phyloP scores from a whole-genome alignment of 140 eudicot genomes.

The Ambrosia hybrid region DNA sequence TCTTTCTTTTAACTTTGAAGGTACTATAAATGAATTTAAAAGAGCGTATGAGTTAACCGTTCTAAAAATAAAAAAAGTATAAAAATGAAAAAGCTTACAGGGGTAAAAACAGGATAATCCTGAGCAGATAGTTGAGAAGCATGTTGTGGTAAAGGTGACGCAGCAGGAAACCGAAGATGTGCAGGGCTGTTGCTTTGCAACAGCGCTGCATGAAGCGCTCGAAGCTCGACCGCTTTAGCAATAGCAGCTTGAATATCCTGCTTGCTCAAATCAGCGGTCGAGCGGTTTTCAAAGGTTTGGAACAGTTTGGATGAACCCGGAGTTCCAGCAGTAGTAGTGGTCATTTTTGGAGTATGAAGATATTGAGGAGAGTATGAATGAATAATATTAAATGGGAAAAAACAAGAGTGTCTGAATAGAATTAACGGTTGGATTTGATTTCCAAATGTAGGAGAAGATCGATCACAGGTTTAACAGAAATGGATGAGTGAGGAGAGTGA shows the following conservation, averaged over 20 bases:
- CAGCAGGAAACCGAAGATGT: conserved; percentile 40
- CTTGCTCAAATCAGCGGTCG: conserved; percentile 44
- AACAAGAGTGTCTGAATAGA: conserved; percentile 2
- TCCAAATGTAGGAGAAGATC: conserved; percentile 23
- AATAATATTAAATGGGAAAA: conserved; percentile 1
- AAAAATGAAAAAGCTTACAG: conserved; percentile 49
- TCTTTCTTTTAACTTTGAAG: no score
- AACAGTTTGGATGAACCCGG: conserved; percentile 5
- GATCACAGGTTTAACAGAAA: conserved; percentile 9
- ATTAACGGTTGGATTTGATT: conserved; percentile 50
- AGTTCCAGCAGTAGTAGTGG: conserved; percentile 36
- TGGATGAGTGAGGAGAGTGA: conserved; percentile 7
- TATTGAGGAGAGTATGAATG: neutral
- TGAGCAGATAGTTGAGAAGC: conserved; percentile 70
- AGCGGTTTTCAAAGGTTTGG: conserved; percentile 5
- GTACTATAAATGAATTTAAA: no score
- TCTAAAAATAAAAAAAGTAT: neutral
- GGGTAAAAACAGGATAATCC: conserved; percentile 94
- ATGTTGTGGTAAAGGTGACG: conserved; percentile 62
- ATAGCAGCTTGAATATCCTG: conserved; percentile 80
- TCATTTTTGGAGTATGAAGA: conserved; percentile 29
- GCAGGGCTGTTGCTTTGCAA: conserved; percentile 59
- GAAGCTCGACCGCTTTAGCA: conserved; percentile 91
- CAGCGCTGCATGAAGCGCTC: conserved; percentile 91
- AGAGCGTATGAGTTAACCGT: neutral